These are phyloP conservation scores for Candida adriatica DNA, from an alignment of 805 yeast genomes.

Conservation along the genomic window DNA sequence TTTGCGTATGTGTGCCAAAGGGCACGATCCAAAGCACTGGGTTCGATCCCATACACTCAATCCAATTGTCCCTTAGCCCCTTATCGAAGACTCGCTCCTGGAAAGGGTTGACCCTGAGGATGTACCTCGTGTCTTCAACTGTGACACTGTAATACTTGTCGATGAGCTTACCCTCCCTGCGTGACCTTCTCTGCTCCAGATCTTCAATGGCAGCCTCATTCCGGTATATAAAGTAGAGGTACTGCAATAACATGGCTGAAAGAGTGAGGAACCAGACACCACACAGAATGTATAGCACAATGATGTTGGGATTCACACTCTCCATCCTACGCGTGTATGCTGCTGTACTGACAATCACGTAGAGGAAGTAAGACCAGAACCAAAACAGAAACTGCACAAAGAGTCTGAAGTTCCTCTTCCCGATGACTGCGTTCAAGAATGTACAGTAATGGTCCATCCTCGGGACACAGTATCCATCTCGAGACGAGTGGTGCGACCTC, in stretches of 20 bases:
- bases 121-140: slow-evolving; percentile 33
- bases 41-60: slow-evolving; percentile 25
- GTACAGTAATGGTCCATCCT: slow-evolving; percentile 80
- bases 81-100: slow-evolving; percentile 16
- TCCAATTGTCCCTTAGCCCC: slow-evolving; percentile 21
- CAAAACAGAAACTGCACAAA: slow-evolving; percentile 48
- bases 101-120: slow-evolving; percentile 26
- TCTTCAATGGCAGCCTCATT: slow-evolving; percentile 61
- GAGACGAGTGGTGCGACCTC: slow-evolving; percentile 65
- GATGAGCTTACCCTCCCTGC: slow-evolving; percentile 14
- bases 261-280: slow-evolving; percentile 42
- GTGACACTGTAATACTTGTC: slow-evolving; percentile 23
- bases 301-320: slow-evolving; percentile 39
- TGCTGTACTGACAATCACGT: slow-evolving; percentile 32
- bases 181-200: slow-evolving; percentile 31
- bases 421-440: slow-evolving; percentile 71
- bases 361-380: slow-evolving; percentile 31
- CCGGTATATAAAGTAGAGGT: slow-evolving; percentile 34
- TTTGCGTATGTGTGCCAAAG: slow-evolving; percentile 11
- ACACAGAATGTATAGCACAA: slow-evolving; percentile 38
- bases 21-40: slow-evolving; percentile 27
- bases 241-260: slow-evolving; percentile 34
- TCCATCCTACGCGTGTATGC: slow-evolving; percentile 22
- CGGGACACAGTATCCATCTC: slow-evolving; percentile 51
- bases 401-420: slow-evolving; percentile 52